Evolutionary conservation across 371 early-diverging fungal species (phyloP), one percentile per base, ranked within the genome.

Genomic region (Mortierella sp.): DNA sequence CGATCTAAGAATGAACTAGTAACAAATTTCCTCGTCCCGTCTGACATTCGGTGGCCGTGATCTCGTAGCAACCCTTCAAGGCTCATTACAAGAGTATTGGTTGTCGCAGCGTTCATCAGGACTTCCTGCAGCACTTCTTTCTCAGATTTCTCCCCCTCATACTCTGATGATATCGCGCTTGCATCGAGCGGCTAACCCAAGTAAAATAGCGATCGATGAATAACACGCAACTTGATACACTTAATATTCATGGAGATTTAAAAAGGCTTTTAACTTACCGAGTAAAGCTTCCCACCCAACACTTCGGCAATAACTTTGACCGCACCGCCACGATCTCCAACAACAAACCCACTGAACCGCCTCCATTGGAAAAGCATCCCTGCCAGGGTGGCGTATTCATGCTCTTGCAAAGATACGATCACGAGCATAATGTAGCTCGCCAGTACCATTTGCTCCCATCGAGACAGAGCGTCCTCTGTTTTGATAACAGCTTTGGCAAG

Each of bases 361-460:
- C 84, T 73, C 62, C 88, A 82, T 61, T 87, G 84, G 50, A 66
- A 86, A 1, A 90, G 61, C 58, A 89, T 72, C 0, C 82, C 76
- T 81, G 89, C 84, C 0, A 84, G 65, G 15, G 84, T 84, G 47
- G 87, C 88, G 61, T 85, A 88, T 33, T 89, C 85, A 8, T 88
- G 80, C 43, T 88, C 87, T 58, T 85, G 85, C 52, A 88, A 45
- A 2, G 88, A 86, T 59, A 87, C 84, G 28, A 88, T 64, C 5
- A 88, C 82, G 32, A 85, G 66, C 52, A 87, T 84, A 13, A 89
- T 80, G 47, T 87, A 88, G 4, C 87, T 87, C 16, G 87, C 85
- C 22, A 90, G 63, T 2, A 85, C 85, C 67, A 88, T 86, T 38
- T 87, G 85, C 59, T 82, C 83, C 47, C 85, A 81, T n/a, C 81